These are phyloP conservation scores for Blastomyces silverae DNA, from an alignment of 2,329 filamentous ascomycete genomes.

Conservation along the genomic window DNA sequence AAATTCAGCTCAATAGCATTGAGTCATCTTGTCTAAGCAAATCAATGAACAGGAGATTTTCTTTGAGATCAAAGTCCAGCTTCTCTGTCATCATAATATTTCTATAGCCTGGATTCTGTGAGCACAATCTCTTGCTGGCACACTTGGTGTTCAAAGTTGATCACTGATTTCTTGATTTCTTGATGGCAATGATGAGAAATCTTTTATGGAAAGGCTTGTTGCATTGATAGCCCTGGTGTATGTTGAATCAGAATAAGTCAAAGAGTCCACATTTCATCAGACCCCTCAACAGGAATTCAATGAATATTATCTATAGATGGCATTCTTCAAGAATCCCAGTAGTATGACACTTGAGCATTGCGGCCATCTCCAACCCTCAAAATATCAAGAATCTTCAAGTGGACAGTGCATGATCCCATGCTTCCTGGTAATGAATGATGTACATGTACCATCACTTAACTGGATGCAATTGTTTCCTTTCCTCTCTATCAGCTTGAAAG, in stretches of 20 bases:
- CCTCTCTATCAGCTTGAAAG: conserved; percentile 13
- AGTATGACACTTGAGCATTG: conserved; percentile 15
- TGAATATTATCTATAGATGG: conserved; percentile 24
- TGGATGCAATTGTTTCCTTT: conserved; percentile 10
- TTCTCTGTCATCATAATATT: conserved; percentile 20
- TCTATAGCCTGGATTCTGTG: conserved; percentile 19
- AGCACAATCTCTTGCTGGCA: conserved; percentile 20
- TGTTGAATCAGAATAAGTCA: conserved; percentile 25
- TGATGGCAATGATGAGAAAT: conserved; percentile 20
- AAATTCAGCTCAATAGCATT: conserved; percentile 6
- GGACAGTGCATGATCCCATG: conserved; percentile 17
- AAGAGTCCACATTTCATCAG: conserved; percentile 16
- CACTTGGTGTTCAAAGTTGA: conserved; percentile 22
- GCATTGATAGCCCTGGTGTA: conserved; percentile 21
- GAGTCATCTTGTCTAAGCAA: conserved; percentile 18
- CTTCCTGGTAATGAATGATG: conserved; percentile 20
- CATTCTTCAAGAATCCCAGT: conserved; percentile 17
- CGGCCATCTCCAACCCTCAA: conserved; percentile 21
- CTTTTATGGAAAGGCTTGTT: conserved; percentile 15
- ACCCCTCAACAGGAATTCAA: conserved; percentile 18
- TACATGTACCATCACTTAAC: conserved; percentile 20
- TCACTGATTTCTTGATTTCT: conserved; percentile 22
- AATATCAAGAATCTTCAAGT: conserved; percentile 20
- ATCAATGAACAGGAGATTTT: too few relatives aligned
- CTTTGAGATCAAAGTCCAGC: too few relatives aligned